phyloP scores from a whole-genome alignment of 768 basidiomycete species.

The Lentinula aciculospora region DNA sequence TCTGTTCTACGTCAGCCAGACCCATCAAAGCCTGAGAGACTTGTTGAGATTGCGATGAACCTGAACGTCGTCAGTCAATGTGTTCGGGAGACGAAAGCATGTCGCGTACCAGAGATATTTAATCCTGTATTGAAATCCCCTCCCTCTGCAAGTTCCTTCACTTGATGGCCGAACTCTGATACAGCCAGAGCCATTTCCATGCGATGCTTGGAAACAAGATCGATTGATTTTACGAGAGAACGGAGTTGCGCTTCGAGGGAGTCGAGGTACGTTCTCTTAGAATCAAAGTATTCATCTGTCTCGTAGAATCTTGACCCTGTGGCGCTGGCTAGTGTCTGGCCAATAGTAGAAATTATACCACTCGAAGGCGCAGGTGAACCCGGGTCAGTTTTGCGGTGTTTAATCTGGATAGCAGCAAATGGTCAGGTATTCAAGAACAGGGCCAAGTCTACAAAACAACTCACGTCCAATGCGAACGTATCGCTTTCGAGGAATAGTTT shows the following conservation, averaged over 20 bases:
- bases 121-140: constrained; percentile 3
- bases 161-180: constrained; percentile 75
- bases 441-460: constrained; percentile 23
- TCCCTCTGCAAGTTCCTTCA: constrained; percentile 52
- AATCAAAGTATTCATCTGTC: constrained; percentile 96
- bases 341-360: constrained; percentile 80
- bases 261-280: constrained; percentile 80
- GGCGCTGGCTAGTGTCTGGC: constrained; percentile 52
- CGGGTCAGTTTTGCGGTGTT: constrained; percentile 72
- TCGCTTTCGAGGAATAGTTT: constrained; percentile 92
- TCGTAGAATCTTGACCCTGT: constrained; percentile 78
- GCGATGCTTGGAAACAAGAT: constrained; percentile 79
- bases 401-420: constrained; percentile 54
- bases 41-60: constrained; percentile 25
- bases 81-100: constrained; percentile 24
- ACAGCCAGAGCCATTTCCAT: constrained; percentile 65
- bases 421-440: neutral
- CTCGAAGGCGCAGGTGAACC: constrained; percentile 25
- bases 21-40: constrained; percentile 65
- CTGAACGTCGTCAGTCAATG: neutral
- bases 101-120: constrained; percentile 24
- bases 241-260: constrained; percentile 86
- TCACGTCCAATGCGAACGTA: constrained; percentile 82
- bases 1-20: constrained; percentile 70
- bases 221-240: constrained; percentile 81